phyloP scores from a whole-genome alignment of 2,329 filamentous ascomycete genomes.

The Escovopsis weberi region DNA sequence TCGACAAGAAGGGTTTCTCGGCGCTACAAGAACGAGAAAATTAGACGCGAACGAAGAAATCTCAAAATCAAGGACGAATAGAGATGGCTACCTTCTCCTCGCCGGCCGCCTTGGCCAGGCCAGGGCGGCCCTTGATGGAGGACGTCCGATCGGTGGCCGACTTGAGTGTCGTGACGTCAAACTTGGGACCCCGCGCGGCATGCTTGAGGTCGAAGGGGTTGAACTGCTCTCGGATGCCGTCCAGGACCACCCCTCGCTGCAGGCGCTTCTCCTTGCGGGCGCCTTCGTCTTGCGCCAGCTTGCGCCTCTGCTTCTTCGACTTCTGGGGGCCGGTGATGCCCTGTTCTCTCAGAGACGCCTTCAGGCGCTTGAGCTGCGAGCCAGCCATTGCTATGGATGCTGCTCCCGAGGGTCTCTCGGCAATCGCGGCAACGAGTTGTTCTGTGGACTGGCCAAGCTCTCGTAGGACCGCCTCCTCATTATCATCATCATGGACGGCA shows the following conservation, averaged over 20 bases:
- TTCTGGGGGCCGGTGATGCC: conserved; percentile 84
- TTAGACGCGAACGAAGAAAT: not conserved
- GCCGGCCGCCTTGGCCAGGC: conserved; percentile 68
- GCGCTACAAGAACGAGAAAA: conserved; percentile 33
- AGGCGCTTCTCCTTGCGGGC: conserved; percentile 57
- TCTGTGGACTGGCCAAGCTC: not conserved
- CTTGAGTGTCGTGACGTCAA: conserved; percentile 62
- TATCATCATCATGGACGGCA: not conserved
- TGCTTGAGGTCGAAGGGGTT: conserved; percentile 95
- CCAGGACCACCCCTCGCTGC: conserved; percentile 62
- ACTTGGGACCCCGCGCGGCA: conserved; percentile 63
- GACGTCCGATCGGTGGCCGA: conserved; percentile 32
- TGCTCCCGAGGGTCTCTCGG: too few species aligned
- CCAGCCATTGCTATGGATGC: conserved; percentile 55
- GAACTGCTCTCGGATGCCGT: conserved; percentile 85
- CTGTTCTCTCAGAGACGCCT: conserved; percentile 76
- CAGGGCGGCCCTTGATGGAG: conserved; percentile 57
- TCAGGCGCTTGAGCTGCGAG: conserved; percentile 92
- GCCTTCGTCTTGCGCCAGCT: conserved; percentile 51
- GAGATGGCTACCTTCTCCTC: conserved; percentile 56
- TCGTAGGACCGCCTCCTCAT: not conserved
- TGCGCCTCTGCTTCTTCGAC: conserved; percentile 87
- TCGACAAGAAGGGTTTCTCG: conserved; percentile 76
- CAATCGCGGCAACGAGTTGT: not conserved
- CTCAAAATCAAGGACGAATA: conserved; percentile 5